These are phyloP conservation scores for Sarcodon aspratus DNA, from an alignment of 768 basidiomycete species.

Conservation along the genomic window DNA sequence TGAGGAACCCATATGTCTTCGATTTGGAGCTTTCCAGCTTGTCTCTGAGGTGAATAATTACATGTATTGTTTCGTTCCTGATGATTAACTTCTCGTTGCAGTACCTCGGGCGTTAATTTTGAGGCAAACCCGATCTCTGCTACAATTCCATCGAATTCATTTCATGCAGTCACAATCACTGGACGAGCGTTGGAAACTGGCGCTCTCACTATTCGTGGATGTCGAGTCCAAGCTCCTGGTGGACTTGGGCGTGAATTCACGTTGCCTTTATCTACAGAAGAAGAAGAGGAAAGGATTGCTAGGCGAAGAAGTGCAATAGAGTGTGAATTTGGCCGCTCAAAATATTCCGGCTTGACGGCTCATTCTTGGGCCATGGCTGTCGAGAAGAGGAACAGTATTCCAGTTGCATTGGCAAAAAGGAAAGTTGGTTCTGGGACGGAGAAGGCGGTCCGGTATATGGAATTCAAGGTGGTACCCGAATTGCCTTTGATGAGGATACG, in stretches of 20 bases:
- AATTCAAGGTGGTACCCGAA: constrained; percentile 77
- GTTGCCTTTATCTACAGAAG: constrained; percentile 59
- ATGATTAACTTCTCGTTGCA: constrained; percentile 16
- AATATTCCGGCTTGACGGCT: constrained; percentile 64
- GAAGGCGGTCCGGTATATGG: constrained; percentile 42
- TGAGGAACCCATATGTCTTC: constrained; percentile 91
- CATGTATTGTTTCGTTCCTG: background rate
- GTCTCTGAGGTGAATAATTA: constrained; percentile 52
- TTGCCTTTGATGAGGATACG: constrained; percentile 84
- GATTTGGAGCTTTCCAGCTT: constrained; percentile 81
- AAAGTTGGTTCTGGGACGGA: constrained; percentile 15
- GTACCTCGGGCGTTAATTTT: constrained; percentile 74
- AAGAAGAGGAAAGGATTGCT: constrained; percentile 53
- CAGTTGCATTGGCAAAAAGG: constrained; percentile 3
- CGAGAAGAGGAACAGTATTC: constrained; percentile 25
- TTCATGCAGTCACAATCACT: constrained; percentile 60
- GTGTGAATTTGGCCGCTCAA: constrained; percentile 61
- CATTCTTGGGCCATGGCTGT: constrained; percentile 43
- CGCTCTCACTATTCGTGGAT: constrained; percentile 62
- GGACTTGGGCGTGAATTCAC: constrained; percentile 62
- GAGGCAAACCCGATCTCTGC: constrained; percentile 53
- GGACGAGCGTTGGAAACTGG: constrained; percentile 62
- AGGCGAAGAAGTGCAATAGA: constrained; percentile 46
- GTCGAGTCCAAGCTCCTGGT: constrained; percentile 64
- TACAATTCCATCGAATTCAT: constrained; percentile 61